Conservation (phyloP, 495 filamentous ascomycete species). For the Hyaloscypha finlandica region DNA sequence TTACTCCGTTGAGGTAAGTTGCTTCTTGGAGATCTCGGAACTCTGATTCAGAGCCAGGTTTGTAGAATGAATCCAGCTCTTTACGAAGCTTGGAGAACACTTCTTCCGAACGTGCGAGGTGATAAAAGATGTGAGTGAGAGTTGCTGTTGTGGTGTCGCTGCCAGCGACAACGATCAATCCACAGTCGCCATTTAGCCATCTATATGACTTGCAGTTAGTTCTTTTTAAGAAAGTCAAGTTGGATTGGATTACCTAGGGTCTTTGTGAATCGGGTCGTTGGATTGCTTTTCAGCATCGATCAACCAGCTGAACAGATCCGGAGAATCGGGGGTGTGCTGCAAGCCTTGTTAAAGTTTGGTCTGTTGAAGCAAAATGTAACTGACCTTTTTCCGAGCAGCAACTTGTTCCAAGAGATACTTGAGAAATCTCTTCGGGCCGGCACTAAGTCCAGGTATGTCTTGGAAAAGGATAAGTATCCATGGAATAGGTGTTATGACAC, state of each 20-base stretch:
- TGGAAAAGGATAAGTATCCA: slow-evolving; percentile 38
- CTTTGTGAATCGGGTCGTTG: neutral
- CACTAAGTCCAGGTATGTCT: neutral
- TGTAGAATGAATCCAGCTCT: neutral
- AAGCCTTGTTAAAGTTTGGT: neutral
- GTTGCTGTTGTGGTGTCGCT: slow-evolving; percentile 15
- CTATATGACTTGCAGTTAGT: neutral
- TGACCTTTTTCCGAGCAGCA: neutral
- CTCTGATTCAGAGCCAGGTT: slow-evolving; percentile 12
- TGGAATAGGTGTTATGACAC: slow-evolving; percentile 38
- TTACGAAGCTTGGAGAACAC: neutral
- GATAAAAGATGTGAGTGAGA: neutral
- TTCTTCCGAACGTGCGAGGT: neutral
- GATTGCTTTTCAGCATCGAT: neutral
- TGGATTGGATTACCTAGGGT: neutral
- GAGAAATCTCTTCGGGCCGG: neutral
- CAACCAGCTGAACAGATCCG: neutral
- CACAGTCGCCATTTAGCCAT: neutral
- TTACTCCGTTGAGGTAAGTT: slow-evolving; percentile 46
- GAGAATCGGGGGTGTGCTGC: neutral
- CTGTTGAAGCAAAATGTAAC: slow-evolving; percentile 18
- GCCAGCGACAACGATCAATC: slow-evolving; percentile 1
- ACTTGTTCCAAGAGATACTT: neutral
- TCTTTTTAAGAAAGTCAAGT: neutral
- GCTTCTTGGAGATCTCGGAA: slow-evolving; percentile 15